Evolutionary conservation across 768 basidiomycete species (phyloP).

Genomic region (Suillus sp.): DNA sequence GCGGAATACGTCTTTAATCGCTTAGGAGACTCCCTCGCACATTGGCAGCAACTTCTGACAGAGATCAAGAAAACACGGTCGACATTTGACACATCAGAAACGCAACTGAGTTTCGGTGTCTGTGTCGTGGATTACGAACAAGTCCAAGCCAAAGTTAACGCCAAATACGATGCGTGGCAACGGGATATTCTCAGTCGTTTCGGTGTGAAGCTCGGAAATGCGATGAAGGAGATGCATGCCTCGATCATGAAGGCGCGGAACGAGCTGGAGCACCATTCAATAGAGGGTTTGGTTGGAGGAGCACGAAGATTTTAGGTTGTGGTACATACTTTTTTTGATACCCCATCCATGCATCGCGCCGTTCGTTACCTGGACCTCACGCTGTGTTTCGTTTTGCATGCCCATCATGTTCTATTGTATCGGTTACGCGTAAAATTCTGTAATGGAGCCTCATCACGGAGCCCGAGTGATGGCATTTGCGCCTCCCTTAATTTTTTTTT

Average conservation of each 20-base stretch:
- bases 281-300: conserved; percentile 81
- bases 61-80: conserved; percentile 97
- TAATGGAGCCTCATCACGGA: conserved; percentile 1
- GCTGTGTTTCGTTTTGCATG: conserved; percentile 3
- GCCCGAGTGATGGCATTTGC: background rate
- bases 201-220: conserved; percentile 88
- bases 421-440: background rate
- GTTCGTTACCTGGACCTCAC: conserved; percentile 3
- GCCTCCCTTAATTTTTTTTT: background rate
- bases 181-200: conserved; percentile 91
- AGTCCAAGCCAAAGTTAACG: conserved; percentile 95
- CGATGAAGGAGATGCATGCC: conserved; percentile 98
- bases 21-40: conserved; percentile 88
- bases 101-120: conserved; percentile 87
- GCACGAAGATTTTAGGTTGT: conserved; percentile 1
- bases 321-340: background rate
- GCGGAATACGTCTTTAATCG: conserved; percentile 95
- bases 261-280: conserved; percentile 94
- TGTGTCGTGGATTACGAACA: conserved; percentile 97
- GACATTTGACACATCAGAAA: conserved; percentile 97
- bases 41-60: conserved; percentile 94
- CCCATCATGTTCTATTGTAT: conserved; percentile 8
- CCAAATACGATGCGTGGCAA: conserved; percentile 99
- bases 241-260: conserved; percentile 90
- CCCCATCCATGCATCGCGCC: conserved; percentile 5